These are phyloP conservation scores for Solanum medicagineum DNA, from an alignment of 257 asterid species.

Conservation along the genomic window DNA sequence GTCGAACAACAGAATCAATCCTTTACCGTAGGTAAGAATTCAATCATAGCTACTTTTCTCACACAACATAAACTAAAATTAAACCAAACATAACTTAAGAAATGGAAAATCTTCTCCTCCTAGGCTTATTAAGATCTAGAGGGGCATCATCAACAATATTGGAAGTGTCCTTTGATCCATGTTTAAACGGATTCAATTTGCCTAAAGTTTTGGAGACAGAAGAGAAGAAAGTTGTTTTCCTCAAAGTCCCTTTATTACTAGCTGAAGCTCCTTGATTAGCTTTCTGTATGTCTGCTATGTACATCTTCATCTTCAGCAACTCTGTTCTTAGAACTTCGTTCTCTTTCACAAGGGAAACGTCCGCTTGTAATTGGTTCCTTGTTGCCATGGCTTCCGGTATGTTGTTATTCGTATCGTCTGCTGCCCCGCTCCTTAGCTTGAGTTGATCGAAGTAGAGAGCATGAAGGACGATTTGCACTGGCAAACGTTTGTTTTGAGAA, in stretches of 20 bases:
- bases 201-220: slow-evolving; percentile 74
- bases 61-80: not conserved
- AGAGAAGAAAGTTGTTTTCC: slow-evolving; percentile 60
- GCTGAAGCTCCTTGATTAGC: slow-evolving; percentile 23
- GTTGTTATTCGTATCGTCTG: slow-evolving; percentile 12
- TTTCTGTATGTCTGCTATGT: slow-evolving; percentile 51
- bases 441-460: slow-evolving; percentile 85
- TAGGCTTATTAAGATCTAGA: slow-evolving; percentile 63
- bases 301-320: slow-evolving; percentile 80
- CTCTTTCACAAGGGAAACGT: slow-evolving; percentile 57
- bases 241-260: slow-evolving; percentile 12
- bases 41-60: slow-evolving; percentile 1
- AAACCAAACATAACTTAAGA: slow-evolving; percentile 11
- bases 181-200: slow-evolving; percentile 69
- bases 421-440: slow-evolving; percentile 55
- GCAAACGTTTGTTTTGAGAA: slow-evolving; percentile 87
- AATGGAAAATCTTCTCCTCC: slow-evolving; percentile 87
- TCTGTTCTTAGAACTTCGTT: slow-evolving; percentile 75
- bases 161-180: slow-evolving; percentile 81
- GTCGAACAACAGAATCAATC: slow-evolving; percentile 3
- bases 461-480: slow-evolving; percentile 88
- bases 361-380: slow-evolving; percentile 58
- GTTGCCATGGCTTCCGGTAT: slow-evolving; percentile 38
- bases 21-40: slow-evolving; percentile 20
- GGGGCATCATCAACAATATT: slow-evolving; percentile 40